Evolutionary conservation across 305 asterid species (phyloP).

Genomic region (Rubia tinctorum): DNA sequence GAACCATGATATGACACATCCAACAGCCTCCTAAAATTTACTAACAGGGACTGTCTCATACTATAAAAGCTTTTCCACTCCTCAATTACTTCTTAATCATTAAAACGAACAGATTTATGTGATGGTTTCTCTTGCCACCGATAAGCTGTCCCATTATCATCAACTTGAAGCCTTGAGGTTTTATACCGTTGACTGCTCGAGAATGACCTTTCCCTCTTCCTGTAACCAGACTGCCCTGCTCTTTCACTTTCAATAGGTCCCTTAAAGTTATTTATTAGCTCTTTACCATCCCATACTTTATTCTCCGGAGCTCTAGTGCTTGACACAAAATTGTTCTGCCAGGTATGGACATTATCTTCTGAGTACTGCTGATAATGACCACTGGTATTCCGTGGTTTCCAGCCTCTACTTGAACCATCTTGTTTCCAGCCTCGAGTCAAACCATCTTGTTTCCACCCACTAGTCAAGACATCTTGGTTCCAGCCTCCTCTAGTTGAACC

Average conservation of each 20-base stretch:
- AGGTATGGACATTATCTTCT: slow-evolving; percentile 24
- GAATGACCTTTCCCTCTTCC: slow-evolving; percentile 68
- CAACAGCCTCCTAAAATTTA: neutral
- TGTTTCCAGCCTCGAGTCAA: neutral
- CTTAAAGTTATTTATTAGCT: slow-evolving; percentile 27
- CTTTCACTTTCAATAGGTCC: slow-evolving; percentile 33
- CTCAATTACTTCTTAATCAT: neutral
- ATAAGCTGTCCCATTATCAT: slow-evolving; percentile 32
- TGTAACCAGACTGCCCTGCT: slow-evolving; percentile 42
- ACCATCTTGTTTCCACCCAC: slow-evolving; percentile 10
- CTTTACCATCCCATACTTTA: slow-evolving; percentile 41
- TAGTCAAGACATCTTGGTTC: slow-evolving; percentile 29
- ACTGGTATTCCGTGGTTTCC: slow-evolving; percentile 29
- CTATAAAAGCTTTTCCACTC: neutral
- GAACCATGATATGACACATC: no score
- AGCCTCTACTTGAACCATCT: slow-evolving; percentile 25
- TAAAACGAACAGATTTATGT: slow-evolving; percentile 11
- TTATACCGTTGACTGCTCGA: slow-evolving; percentile 52
- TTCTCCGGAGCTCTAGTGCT: slow-evolving; percentile 1
- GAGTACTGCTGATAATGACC: slow-evolving; percentile 27
- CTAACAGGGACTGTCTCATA: neutral
- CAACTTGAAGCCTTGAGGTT: slow-evolving; percentile 53
- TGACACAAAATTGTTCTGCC: slow-evolving; percentile 25
- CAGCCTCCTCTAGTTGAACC: slow-evolving; percentile 30
- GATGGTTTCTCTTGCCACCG: slow-evolving; percentile 28